These are phyloP conservation scores for Cyberlindnera samutprakarnensis DNA, from an alignment of 805 yeast species.

Conservation along the genomic window DNA sequence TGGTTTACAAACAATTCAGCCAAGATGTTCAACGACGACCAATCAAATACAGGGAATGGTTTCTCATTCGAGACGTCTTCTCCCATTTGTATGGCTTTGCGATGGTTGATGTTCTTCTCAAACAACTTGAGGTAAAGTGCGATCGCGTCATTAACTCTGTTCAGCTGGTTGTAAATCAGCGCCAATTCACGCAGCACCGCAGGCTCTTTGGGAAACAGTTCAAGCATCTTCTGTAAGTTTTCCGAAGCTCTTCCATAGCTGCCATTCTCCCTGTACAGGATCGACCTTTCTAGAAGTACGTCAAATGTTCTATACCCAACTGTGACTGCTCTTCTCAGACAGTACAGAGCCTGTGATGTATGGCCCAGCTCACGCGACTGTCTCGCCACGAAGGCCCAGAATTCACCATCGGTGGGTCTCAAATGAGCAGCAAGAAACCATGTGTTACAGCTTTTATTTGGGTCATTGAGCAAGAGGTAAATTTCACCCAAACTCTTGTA, in stretches of 20 bases:
- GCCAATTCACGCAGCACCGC: conserved; percentile 56
- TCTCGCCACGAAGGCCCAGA: conserved; percentile 75
- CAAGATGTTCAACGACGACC: conserved; percentile 83
- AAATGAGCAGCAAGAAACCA: conserved; percentile 81
- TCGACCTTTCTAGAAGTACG: conserved; percentile 56
- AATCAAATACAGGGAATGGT: conserved; percentile 54
- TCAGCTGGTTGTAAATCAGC: conserved; percentile 38
- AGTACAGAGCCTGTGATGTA: conserved; percentile 68
- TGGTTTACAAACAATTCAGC: conserved; percentile 72
- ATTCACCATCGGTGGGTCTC: conserved; percentile 64
- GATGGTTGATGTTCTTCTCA: conserved; percentile 45
- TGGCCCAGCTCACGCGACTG: conserved; percentile 59
- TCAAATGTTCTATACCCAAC: conserved; percentile 43
- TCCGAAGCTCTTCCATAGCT: conserved; percentile 67
- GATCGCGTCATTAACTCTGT: conserved; percentile 67
- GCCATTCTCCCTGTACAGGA: conserved; percentile 58
- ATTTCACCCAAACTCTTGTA: conserved; percentile 87
- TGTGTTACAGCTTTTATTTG: conserved; percentile 66
- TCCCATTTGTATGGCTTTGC: conserved; percentile 20
- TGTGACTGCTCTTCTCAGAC: conserved; percentile 58
- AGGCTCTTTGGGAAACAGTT: conserved; percentile 50
- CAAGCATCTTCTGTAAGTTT: conserved; percentile 55
- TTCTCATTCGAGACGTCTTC: conserved; percentile 22
- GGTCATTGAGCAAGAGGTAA: conserved; percentile 55
- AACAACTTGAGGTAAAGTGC: conserved; percentile 57